Conservation (phyloP, 2,329 filamentous ascomycete genomes). For the Myriosclerotinia scirpicola region DNA sequence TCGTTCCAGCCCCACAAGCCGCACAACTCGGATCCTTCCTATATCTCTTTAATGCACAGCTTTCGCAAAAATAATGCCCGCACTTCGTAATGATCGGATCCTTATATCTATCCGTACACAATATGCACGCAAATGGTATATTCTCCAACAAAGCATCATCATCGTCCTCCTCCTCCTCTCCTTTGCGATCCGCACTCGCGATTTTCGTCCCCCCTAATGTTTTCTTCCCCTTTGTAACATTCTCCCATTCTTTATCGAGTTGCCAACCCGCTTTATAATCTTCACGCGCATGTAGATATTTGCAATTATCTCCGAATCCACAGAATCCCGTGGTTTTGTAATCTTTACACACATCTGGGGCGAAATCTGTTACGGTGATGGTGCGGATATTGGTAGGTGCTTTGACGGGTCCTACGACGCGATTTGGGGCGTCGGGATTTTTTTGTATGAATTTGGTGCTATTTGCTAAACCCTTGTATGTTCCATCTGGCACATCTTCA, state of each 20-base stretch:
- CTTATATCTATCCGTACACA: constrained; percentile 43
- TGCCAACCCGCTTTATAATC: constrained; percentile 94
- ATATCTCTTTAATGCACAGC: constrained; percentile 83
- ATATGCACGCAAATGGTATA: constrained; percentile 42
- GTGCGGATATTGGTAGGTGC: constrained; percentile 86
- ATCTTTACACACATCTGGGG: constrained; percentile 93
- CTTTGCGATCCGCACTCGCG: constrained; percentile 39
- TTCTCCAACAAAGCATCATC: constrained; percentile 40
- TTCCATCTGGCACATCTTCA: constrained; percentile 54
- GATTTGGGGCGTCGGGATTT: constrained; percentile 70
- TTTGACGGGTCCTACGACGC: constrained; percentile 81
- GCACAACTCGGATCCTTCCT: constrained; percentile 84
- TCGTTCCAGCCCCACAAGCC: constrained; percentile 79
- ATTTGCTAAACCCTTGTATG: constrained; percentile 74
- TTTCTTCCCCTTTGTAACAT: constrained; percentile 70
- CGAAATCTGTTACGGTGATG: constrained; percentile 86
- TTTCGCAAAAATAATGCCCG: constrained; percentile 93
- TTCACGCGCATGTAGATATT: constrained; percentile 73
- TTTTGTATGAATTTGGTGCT: constrained; percentile 73
- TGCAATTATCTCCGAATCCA: constrained; percentile 59
- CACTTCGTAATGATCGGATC: constrained; percentile 84
- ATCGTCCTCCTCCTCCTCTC: constrained; percentile 45
- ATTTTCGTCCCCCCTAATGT: constrained; percentile 55
- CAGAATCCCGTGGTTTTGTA: constrained; percentile 73
- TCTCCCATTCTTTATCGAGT: constrained; percentile 92